These are phyloP conservation scores for Plasmodium billcollinsi DNA, from an alignment of 169 alveolate genomes.

Conservation along the genomic window DNA sequence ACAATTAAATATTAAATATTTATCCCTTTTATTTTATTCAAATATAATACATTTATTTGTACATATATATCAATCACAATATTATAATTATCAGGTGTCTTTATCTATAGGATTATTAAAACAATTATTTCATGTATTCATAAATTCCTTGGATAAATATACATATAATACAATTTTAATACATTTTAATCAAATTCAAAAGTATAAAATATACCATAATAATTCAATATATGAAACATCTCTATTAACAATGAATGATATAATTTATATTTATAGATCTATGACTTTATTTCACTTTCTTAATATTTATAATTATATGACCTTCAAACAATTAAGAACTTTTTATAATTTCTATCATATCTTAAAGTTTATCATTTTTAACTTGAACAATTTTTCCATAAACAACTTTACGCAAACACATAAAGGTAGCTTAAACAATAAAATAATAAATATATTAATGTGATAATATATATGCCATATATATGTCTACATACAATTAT, in stretches of 20 bases:
- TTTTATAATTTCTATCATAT: conserved; percentile 33
- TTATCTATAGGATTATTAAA: conserved; percentile 31
- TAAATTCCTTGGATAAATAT: conserved; percentile 58
- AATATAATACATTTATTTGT: conserved; percentile 63
- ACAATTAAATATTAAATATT: conserved; percentile 48
- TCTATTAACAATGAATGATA: conserved; percentile 23
- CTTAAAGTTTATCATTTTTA: conserved; percentile 60
- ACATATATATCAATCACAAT: conserved; percentile 23
- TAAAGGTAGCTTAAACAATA: conserved; percentile 18
- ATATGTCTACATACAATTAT: background rate
- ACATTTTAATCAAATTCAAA: conserved; percentile 21
- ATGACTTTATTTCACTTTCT: conserved; percentile 47
- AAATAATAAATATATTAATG: background rate
- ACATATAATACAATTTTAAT: conserved; percentile 16
- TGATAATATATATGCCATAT: background rate
- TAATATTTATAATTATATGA: conserved; percentile 64
- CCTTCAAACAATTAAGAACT: conserved; percentile 23
- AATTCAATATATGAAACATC: background rate
- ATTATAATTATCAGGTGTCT: conserved; percentile 1
- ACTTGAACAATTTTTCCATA: conserved; percentile 29
- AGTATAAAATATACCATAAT: conserved; percentile 14
- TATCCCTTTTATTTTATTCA: conserved; percentile 75
- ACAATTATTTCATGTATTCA: conserved; percentile 12
- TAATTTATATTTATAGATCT: conserved; percentile 63
- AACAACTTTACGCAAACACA: conserved; percentile 62